Conservation (phyloP, 2,329 filamentous ascomycete species). For the Tolypocladium endophyticum region DNA sequence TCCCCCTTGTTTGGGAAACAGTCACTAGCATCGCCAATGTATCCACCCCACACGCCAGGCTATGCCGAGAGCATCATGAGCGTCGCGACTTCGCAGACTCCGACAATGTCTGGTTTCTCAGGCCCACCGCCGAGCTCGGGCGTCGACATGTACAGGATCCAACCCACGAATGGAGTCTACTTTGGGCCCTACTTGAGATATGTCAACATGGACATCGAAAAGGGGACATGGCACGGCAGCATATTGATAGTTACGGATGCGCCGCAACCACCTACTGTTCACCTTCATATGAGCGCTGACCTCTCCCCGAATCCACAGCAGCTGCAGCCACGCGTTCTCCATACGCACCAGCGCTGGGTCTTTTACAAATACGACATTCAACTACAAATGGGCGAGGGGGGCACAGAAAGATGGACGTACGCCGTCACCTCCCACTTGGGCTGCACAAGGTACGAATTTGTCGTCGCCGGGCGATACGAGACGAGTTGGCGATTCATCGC, state of each 20-base stretch:
- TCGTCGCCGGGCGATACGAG: conserved; percentile 83
- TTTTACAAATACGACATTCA: conserved; percentile 95
- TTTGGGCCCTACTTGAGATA: conserved; percentile 95
- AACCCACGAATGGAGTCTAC: conserved; percentile 92
- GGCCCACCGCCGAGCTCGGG: conserved; percentile 83
- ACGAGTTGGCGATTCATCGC: conserved; percentile 92
- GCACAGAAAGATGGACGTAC: conserved; percentile 87
- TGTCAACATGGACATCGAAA: conserved; percentile 92
- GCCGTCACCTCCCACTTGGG: conserved; percentile 94
- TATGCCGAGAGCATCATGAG: conserved; percentile 83
- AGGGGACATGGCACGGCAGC: conserved; percentile 82
- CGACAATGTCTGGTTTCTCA: conserved; percentile 71
- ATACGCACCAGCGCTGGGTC: conserved; percentile 83
- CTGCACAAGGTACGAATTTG: conserved; percentile 96
- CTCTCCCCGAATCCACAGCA: conserved; percentile 88
- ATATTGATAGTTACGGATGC: conserved; percentile 89
- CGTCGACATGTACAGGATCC: conserved; percentile 87
- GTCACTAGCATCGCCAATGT: conserved; percentile 64
- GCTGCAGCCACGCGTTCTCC: conserved; percentile 70
- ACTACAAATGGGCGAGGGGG: conserved; percentile 74
- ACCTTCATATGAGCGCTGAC: conserved; percentile 83
- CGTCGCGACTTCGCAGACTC: conserved; percentile 61
- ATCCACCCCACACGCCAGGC: conserved; percentile 70
- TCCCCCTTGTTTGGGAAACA: conserved; percentile 55
- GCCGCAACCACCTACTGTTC: conserved; percentile 87